A percentile compares a stretch with the other conserved stretches of the same genome.
Evolutionary conservation across 2,329 filamentous ascomycete species (phyloP).

Genomic region (Furcasterigmium sp.): DNA sequence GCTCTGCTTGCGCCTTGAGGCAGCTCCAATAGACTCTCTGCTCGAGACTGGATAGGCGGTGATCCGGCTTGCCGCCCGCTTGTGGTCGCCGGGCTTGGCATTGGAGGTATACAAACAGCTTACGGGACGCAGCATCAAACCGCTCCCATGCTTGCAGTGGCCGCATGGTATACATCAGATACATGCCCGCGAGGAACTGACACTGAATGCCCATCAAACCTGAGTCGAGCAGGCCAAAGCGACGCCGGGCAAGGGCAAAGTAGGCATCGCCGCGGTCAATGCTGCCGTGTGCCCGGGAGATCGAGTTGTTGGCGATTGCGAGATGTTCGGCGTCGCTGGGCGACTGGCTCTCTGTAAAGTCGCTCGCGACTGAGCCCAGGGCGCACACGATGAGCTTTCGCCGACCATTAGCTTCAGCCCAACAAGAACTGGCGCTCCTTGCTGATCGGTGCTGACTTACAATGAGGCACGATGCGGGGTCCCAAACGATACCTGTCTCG

Average conservation of each 20-base stretch:
- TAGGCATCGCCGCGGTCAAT: too few species aligned
- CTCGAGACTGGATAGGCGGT: slow-evolving; percentile 12
- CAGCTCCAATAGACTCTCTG: slow-evolving; percentile 26
- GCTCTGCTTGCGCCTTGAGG: slow-evolving; percentile 22
- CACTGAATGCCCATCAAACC: slow-evolving; percentile 10
- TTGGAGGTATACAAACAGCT: slow-evolving; percentile 6
- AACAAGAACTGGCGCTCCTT: too few species aligned
- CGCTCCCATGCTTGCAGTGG: slow-evolving; percentile 10
- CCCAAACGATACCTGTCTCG: too few species aligned
- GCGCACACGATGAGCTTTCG: too few species aligned
- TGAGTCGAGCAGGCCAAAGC: slow-evolving; percentile 10
- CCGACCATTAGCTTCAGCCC: too few species aligned
- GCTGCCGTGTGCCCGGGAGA: too few species aligned
- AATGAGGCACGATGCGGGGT: too few species aligned
- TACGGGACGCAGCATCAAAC: slow-evolving; percentile 5
- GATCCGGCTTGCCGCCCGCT: background rate
- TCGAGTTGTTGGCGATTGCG: too few species aligned
- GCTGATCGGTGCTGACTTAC: too few species aligned
- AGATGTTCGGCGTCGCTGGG: too few species aligned
- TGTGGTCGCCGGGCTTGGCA: slow-evolving; percentile 4
- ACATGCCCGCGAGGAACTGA: slow-evolving; percentile 10
- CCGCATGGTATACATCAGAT: slow-evolving; percentile 10
- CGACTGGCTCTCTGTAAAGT: too few species aligned
- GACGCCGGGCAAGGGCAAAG: slow-evolving; percentile 6
- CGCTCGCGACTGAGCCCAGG: too few species aligned